Base-by-base conservation (phyloP, 129 eudicot species). In the Escallonia rubra region DNA sequence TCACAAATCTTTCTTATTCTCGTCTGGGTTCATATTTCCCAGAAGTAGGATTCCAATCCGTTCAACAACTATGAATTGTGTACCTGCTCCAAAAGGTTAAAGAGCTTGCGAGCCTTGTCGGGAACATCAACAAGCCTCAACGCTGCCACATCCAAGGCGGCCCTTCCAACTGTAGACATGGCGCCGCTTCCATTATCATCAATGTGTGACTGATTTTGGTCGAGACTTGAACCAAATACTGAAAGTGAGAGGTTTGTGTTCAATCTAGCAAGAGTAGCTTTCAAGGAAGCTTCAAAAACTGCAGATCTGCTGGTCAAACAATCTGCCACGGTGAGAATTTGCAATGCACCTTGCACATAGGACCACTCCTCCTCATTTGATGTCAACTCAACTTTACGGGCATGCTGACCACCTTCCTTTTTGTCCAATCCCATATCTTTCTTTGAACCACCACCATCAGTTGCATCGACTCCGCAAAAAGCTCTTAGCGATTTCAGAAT, bases 281-380 rank as follows among this genome's bases (percentile, higher is more conserved):
- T 87, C 79, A 93, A 74, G 41, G 99, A 93, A 72, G 99, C 99
- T 85, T 93, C 99, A 87, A 93, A 93, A 42, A 93, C 99, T 14
- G 99, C 88, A 59, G 87, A 89, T 79, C 99, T 81, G 66, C 92
- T 93, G 5, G 95, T 84, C 67, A 93, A 78, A 69, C 99, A 80
- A 79, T 93, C 96, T 46, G 96, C 82, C 74, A 93, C 96, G 1
- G 96, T 82, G 63, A 93, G 95, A 71, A 93, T 93, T 72, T 93
- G 99, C 77, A 93, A 66, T 71, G 99, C 96, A 61, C 96, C 88
- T 75, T 93, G 99, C n/a, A 93, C 99, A 68, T 86, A 89, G 53
- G 96, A 86, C 95, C 96, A 93, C 61, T 93, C 96, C 79, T 93
- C 99, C 78, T 93, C 98, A 70, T 82, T 93, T 61, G 95, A 93